Percentiles rank a stretch among this genome's conserved stretches.
Conservation (phyloP, 495 filamentous ascomycete species). For the Aspergillus affinis region DNA sequence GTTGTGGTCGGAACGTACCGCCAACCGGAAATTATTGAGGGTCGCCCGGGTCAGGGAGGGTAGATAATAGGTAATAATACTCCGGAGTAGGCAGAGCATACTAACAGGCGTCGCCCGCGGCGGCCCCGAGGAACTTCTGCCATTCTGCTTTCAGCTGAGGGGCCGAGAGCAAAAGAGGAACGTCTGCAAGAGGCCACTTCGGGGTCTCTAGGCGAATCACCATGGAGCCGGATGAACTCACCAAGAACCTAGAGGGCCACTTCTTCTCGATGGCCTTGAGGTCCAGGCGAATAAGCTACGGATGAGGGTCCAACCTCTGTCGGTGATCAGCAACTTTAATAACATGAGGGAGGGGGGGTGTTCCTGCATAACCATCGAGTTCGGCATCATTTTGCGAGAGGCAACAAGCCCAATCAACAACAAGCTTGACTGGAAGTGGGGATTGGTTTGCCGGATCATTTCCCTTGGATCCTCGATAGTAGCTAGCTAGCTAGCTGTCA, state of each 20-base stretch:
- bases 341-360: constrained; percentile 14
- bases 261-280: not conserved
- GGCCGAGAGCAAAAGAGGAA: not conserved
- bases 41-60: not conserved
- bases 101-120: not conserved
- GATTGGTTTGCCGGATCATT: constrained; percentile 3
- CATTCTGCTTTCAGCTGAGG: not conserved
- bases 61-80: too few species aligned
- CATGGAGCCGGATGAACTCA: not conserved
- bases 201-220: not conserved
- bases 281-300: constrained; percentile 14
- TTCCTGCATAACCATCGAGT: constrained; percentile 22
- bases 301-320: constrained; percentile 12
- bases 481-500: constrained; percentile 7
- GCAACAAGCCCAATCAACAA: not conserved
- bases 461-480: not conserved
- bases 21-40: not conserved
- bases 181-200: not conserved
- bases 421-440: constrained; percentile 8
- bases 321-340: constrained; percentile 26
- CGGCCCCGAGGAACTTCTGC: not conserved
- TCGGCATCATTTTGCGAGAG: constrained; percentile 13
- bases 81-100: too few species aligned
- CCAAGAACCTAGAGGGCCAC: not conserved
- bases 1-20: not conserved